A percentile compares a stretch with the other conserved stretches of the same genome.
Conservation (phyloP, 768 basidiomycete species). For the Porpolomopsis calyptriformis region DNA sequence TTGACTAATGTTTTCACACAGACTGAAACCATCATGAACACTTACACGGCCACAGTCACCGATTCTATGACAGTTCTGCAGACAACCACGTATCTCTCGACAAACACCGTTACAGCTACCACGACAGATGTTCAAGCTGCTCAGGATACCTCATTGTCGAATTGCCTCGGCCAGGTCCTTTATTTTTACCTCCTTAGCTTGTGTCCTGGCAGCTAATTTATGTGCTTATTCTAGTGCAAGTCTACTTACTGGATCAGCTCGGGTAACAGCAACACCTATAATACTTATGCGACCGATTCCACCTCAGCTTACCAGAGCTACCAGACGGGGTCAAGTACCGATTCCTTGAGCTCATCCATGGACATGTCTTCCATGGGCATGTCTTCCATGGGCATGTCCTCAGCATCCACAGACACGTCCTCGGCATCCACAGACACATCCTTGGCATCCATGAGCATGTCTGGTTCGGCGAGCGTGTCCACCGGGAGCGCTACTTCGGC, state of each 20-base stretch:
- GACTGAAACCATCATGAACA: conserved; percentile 52
- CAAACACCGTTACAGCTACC: conserved; percentile 31
- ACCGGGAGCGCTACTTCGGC: not conserved
- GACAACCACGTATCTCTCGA: conserved; percentile 44
- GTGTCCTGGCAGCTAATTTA: no score
- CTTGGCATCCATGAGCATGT: not conserved
- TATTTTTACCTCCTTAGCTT: not conserved
- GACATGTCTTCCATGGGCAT: conserved; percentile 11
- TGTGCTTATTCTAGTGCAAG: conserved; percentile 47
- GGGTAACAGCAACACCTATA: conserved; percentile 46
- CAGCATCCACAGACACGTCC: not conserved
- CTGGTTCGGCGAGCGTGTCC: not conserved
- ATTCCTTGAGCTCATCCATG: conserved; percentile 3
- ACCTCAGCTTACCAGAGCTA: not conserved
- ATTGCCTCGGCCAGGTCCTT: conserved; percentile 40
- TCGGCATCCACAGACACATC: no score
- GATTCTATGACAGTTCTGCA: conserved; percentile 37
- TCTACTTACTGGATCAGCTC: conserved; percentile 38
- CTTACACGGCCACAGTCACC: conserved; percentile 42
- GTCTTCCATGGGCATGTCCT: conserved; percentile 9
- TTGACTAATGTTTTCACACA: conserved; percentile 14
- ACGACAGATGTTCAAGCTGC: conserved; percentile 19
- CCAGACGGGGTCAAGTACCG: conserved; percentile 8
- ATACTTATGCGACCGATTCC: conserved; percentile 21
- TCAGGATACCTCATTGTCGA: conserved; percentile 38